phyloP scores from a whole-genome alignment of 805 yeast genomes.

The Candida ulmi region DNA sequence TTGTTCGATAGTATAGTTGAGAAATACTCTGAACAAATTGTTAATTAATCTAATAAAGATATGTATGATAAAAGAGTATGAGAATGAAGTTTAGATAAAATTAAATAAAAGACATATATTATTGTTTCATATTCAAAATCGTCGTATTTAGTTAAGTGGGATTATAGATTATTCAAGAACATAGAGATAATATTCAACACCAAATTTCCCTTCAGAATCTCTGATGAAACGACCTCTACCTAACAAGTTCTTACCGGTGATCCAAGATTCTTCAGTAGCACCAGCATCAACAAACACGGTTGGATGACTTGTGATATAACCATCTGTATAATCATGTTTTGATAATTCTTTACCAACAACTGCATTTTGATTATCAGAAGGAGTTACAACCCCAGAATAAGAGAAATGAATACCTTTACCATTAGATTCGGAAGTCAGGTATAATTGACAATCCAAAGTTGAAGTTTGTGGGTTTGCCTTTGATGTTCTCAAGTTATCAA shows the following conservation, averaged over 20 bases:
- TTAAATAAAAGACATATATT: too few relatives aligned
- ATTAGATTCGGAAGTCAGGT: conserved; percentile 34
- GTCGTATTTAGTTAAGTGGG: background rate
- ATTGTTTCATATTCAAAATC: background rate
- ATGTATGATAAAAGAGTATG: too few relatives aligned
- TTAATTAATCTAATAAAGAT: background rate
- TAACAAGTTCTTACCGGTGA: conserved; percentile 37
- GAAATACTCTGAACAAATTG: conserved; percentile 38
- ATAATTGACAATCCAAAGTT: conserved; percentile 45
- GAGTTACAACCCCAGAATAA: conserved; percentile 45
- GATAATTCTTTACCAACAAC: conserved; percentile 30
- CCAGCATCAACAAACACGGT: conserved; percentile 35
- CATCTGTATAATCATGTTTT: conserved; percentile 36
- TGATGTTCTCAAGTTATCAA: conserved; percentile 40
- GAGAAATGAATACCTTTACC: conserved; percentile 38
- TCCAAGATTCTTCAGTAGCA: conserved; percentile 47
- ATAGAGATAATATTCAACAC: conserved; percentile 50
- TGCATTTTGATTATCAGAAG: conserved; percentile 28
- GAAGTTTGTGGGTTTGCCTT: conserved; percentile 23
- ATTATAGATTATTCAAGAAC: conserved; percentile 10
- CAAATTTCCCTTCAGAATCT: conserved; percentile 36
- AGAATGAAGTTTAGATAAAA: too few relatives aligned
- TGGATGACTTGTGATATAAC: conserved; percentile 46
- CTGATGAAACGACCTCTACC: conserved; percentile 59
- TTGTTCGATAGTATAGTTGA: conserved; percentile 66